These are phyloP conservation scores for Nakaseomyces bracarensis DNA, from an alignment of 1,139 yeast genomes.

Conservation along the genomic window DNA sequence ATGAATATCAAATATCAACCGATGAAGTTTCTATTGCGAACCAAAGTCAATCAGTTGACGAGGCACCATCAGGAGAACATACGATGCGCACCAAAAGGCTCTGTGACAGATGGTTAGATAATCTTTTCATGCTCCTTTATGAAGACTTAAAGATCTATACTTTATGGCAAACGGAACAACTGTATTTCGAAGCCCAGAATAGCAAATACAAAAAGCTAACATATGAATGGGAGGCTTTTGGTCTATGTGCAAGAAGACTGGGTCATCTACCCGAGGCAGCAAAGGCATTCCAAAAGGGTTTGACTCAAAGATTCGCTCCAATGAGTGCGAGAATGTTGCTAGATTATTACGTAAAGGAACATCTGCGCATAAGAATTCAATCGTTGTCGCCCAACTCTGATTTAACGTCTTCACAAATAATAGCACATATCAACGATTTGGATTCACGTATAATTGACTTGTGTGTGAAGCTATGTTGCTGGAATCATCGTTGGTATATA, in stretches of 20 bases:
- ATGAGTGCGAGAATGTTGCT: slow-evolving; percentile 70
- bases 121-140: slow-evolving; percentile 80
- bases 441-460: slow-evolving; percentile 61
- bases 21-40: slow-evolving; percentile 34
- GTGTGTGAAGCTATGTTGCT: slow-evolving; percentile 68
- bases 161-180: slow-evolving; percentile 89
- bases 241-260: slow-evolving; percentile 73
- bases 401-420: slow-evolving; percentile 31
- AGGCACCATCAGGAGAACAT: slow-evolving; percentile 1
- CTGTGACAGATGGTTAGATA: slow-evolving; percentile 96
- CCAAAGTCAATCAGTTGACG: not conserved
- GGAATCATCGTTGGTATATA: slow-evolving; percentile 97
- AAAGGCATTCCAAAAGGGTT: slow-evolving; percentile 66
- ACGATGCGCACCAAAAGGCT: slow-evolving; percentile 49
- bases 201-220: slow-evolving; percentile 70
- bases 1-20: slow-evolving; percentile 48
- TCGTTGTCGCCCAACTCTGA: slow-evolving; percentile 19
- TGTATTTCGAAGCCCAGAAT: slow-evolving; percentile 78
- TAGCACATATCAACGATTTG: slow-evolving; percentile 41
- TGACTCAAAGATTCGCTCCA: slow-evolving; percentile 71
- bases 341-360: slow-evolving; percentile 46
- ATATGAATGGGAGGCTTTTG: slow-evolving; percentile 90
- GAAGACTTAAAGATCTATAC: slow-evolving; percentile 89
- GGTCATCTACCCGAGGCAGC: slow-evolving; percentile 82
- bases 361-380: slow-evolving; percentile 24